These are phyloP conservation scores for Sclerotiophoma versabilis DNA, from an alignment of 2,329 filamentous ascomycete genomes.

Conservation along the genomic window DNA sequence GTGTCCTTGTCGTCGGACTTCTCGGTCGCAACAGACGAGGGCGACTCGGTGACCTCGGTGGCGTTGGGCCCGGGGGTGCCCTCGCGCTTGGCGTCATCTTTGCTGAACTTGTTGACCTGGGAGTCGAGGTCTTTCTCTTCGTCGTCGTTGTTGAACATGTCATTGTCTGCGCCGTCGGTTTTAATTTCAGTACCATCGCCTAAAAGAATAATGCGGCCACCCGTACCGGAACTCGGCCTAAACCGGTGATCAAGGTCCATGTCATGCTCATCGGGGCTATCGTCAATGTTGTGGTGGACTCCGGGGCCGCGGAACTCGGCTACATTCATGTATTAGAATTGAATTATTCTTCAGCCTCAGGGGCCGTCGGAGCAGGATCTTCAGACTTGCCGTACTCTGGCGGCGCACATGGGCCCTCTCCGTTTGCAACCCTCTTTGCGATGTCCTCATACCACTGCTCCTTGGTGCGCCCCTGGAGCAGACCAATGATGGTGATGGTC, in stretches of 20 bases:
- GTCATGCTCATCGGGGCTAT: constrained; percentile 69
- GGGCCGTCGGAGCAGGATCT: constrained; percentile 47
- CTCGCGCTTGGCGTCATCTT: constrained; percentile 30
- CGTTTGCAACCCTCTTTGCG: constrained; percentile 90
- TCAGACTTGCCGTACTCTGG: constrained; percentile 95
- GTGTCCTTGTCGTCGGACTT: constrained; percentile 37
- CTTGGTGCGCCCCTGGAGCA: constrained; percentile 90
- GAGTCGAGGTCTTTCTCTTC: constrained; percentile 83
- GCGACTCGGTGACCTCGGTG: constrained; percentile 42
- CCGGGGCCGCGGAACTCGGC: constrained; percentile 61
- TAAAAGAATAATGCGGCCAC: constrained; percentile 88
- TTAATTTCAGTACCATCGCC: constrained; percentile 94
- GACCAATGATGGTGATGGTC: constrained; percentile 92
- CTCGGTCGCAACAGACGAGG: constrained; percentile 48
- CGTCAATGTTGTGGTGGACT: constrained; percentile 59
- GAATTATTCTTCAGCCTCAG: constrained; percentile 42
- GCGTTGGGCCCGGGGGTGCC: constrained; percentile 19
- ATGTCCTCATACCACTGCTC: constrained; percentile 99
- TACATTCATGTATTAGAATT: constrained; percentile 49
- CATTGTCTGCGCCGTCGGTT: constrained; percentile 85
- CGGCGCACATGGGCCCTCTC: constrained; percentile 96
- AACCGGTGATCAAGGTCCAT: constrained; percentile 74
- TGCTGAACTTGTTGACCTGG: constrained; percentile 73
- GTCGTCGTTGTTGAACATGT: constrained; percentile 93
- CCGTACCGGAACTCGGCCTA: constrained; percentile 68